Percentiles rank a stretch among this genome's conserved stretches.
Evolutionary conservation across 164 flowering plant species (phyloP).

Genomic region (Vitis amurensis): DNA sequence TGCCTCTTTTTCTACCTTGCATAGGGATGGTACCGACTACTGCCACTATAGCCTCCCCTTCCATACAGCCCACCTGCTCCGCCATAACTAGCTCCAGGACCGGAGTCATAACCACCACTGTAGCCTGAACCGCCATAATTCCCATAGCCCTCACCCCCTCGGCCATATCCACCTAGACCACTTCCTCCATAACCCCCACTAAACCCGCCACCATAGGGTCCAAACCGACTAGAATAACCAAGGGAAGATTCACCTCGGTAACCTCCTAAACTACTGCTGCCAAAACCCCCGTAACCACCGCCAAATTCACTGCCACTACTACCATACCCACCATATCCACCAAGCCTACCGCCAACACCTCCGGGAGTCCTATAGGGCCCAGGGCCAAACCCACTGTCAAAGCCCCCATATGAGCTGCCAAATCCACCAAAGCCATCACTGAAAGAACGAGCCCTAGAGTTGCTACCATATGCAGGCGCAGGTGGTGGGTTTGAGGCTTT

Average conservation of each 20-base stretch:
- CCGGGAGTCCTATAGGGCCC: conserved; percentile 55
- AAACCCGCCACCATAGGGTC: conserved; percentile 55
- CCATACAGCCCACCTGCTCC: conserved; percentile 72
- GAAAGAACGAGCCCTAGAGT: conserved; percentile 57
- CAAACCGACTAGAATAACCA: conserved; percentile 57
- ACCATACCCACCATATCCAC: conserved; percentile 54
- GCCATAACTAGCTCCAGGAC: conserved; percentile 72
- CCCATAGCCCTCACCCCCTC: conserved; percentile 57
- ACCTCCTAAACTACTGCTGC: conserved; percentile 42
- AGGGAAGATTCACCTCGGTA: conserved; percentile 50
- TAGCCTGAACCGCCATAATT: conserved; percentile 58
- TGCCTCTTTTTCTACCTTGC: conserved; percentile 51
- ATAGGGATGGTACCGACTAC: conserved; percentile 91
- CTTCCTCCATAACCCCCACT: conserved; percentile 55
- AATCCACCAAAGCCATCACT: conserved; percentile 50
- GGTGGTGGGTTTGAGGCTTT: conserved; percentile 67
- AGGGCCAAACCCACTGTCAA: conserved; percentile 49
- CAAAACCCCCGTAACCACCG: conserved; percentile 48
- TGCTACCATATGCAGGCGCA: conserved; percentile 52
- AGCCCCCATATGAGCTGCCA: conserved; percentile 43
- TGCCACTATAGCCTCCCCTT: conserved; percentile 84
- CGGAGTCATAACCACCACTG: conserved; percentile 72
- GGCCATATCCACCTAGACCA: conserved; percentile 58
- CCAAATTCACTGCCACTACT: conserved; percentile 43
- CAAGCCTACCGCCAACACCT: conserved; percentile 50